These are phyloP conservation scores for Leucaena leucocephala DNA, from an alignment of 306 rosid species.

Conservation along the genomic window DNA sequence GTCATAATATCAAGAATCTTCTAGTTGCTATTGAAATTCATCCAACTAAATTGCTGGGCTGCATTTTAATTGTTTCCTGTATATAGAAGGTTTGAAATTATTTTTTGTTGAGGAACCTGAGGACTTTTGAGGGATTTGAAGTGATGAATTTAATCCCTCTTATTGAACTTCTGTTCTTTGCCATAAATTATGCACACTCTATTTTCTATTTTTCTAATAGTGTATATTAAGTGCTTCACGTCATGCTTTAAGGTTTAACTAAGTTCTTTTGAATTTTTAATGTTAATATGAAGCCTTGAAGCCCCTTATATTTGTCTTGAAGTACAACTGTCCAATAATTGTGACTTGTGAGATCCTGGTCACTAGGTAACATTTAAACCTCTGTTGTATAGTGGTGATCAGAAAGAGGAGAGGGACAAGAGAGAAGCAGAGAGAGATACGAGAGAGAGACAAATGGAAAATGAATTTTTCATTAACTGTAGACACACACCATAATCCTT, in stretches of 20 bases:
- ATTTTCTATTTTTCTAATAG: neutral
- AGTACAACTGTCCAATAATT: neutral
- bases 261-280: neutral
- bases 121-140: neutral
- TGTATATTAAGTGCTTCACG: neutral
- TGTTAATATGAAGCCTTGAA: neutral
- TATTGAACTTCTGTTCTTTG: neutral
- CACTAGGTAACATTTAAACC: neutral
- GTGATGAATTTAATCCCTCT: neutral
- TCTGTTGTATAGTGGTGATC: neutral
- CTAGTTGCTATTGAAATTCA: neutral
- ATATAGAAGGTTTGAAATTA: neutral
- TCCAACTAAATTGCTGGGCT: neutral
- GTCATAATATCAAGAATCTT: neutral
- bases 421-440: neutral
- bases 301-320: neutral
- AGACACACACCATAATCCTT: neutral
- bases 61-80: neutral
- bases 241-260: neutral
- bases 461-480: neutral
- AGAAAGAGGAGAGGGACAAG: neutral
- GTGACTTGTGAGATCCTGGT: neutral
- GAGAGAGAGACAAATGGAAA: neutral
- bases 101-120: neutral
- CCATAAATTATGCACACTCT: neutral